Conservation (phyloP, 768 basidiomycete genomes). For the Phanerochaete sordida region DNA sequence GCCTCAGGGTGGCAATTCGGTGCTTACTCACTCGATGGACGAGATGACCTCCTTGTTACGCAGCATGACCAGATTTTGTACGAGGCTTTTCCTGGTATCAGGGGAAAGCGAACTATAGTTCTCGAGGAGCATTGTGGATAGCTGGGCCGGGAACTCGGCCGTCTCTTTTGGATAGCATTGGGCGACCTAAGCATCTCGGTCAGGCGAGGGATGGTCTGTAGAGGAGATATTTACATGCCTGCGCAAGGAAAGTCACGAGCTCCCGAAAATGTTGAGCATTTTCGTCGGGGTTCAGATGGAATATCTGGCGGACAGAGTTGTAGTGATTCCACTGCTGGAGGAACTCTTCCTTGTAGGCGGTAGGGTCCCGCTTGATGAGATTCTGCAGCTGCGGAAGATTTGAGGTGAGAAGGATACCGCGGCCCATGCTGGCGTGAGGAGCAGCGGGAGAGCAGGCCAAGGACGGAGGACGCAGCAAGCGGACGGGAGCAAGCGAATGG, state of each 20-base stretch:
- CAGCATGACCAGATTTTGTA: slow-evolving; percentile 91
- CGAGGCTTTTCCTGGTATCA: slow-evolving; percentile 79
- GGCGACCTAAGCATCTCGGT: slow-evolving; percentile 65
- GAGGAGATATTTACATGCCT: too few species aligned
- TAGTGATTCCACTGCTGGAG: slow-evolving; percentile 97
- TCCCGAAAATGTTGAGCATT: slow-evolving; percentile 84
- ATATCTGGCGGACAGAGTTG: slow-evolving; percentile 81
- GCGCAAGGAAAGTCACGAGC: slow-evolving; percentile 87
- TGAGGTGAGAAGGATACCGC: slow-evolving; percentile 77
- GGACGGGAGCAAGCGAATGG: neutral
- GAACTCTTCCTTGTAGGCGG: slow-evolving; percentile 92
- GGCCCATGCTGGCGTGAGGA: slow-evolving; percentile 35
- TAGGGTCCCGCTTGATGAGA: slow-evolving; percentile 91
- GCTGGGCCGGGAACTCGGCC: slow-evolving; percentile 75
- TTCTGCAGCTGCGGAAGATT: slow-evolving; percentile 97
- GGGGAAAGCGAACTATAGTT: slow-evolving; percentile 71
- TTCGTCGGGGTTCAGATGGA: slow-evolving; percentile 77
- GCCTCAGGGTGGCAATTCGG: neutral
- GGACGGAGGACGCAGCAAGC: neutral
- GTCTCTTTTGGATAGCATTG: slow-evolving; percentile 94
- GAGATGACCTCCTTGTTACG: slow-evolving; percentile 90
- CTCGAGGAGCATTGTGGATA: slow-evolving; percentile 76
- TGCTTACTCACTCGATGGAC: slow-evolving; percentile 75
- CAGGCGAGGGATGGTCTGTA: too few species aligned
- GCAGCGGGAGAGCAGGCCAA: neutral